These are phyloP conservation scores for Alternaria gaisen DNA, from an alignment of 2,329 filamentous ascomycete genomes.

Conservation along the genomic window DNA sequence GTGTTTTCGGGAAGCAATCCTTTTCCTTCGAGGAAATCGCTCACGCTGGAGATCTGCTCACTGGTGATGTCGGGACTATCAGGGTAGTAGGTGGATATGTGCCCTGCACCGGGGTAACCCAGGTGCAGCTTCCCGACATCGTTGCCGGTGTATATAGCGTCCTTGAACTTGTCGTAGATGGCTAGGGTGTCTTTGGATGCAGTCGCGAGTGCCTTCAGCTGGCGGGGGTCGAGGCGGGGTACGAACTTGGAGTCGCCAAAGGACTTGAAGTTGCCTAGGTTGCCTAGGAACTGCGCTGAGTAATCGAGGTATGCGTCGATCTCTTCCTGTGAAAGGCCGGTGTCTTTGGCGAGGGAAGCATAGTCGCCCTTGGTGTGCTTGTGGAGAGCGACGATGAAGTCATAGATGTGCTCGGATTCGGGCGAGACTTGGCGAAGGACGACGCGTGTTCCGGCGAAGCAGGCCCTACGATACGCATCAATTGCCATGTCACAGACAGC, in stretches of 20 bases:
- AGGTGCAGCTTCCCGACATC: constrained; percentile 57
- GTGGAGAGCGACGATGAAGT: constrained; percentile 63
- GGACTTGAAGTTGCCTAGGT: constrained; percentile 63
- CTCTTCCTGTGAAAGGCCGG: constrained; percentile 52
- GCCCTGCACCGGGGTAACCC: constrained; percentile 59
- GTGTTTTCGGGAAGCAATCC: constrained; percentile 61
- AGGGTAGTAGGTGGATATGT: constrained; percentile 61
- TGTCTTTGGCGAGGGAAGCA: constrained; percentile 54
- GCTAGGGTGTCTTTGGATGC: constrained; percentile 51
- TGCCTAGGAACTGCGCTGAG: constrained; percentile 60
- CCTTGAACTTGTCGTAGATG: constrained; percentile 56
- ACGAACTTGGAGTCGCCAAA: constrained; percentile 63
- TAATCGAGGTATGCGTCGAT: constrained; percentile 51
- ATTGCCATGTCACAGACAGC: not conserved
- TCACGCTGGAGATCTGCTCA: constrained; percentile 57
- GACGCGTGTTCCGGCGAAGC: constrained; percentile 60
- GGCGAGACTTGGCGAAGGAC: constrained; percentile 63
- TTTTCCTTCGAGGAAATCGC: constrained; percentile 58
- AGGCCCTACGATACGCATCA: constrained; percentile 47
- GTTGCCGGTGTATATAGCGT: constrained; percentile 55
- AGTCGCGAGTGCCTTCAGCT: constrained; percentile 57
- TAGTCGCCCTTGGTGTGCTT: constrained; percentile 60
- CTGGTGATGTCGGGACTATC: constrained; percentile 58
- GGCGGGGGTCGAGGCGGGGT: constrained; percentile 55
- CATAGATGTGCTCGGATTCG: constrained; percentile 63